Base-by-base conservation (phyloP, 352 stramenopile genomes). In the Globisporangium viniferum region DNA sequence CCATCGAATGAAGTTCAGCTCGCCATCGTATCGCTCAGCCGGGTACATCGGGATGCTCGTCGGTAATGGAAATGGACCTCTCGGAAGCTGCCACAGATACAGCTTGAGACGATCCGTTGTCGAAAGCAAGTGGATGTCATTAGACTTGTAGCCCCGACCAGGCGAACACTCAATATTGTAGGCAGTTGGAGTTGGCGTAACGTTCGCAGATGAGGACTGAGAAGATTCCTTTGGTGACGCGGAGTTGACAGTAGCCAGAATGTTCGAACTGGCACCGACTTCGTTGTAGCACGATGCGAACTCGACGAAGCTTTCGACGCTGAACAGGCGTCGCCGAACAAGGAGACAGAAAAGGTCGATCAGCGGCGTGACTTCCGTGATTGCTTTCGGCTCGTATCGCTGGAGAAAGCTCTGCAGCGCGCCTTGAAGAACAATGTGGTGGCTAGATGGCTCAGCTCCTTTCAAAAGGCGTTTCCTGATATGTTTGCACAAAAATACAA, bases 151-250 rank as follows among this genome's bases (percentile, higher is more conserved):
- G 35, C 88, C 88, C 48, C 85, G 84, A n/a, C 85, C 85, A 29
- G 87, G 87, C 0, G 77, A 88, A 41, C 84, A 96, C 66, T 96
- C 88, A 54, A 96, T 94, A 49, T 96, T 93, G 75, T 93, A 96
- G 4, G 83, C 86, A 9, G 84, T 93, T 44, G 84, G 83, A 35
- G 93, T 83, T 33, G 64, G 64, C 1, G 35, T 20, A 6, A 94
- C 73, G 3, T 70, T 81, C 6, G 80, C 77, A 36, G 58, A 61
- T 8, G 65, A 67, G 61, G 69, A 49, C 64, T 56, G 35, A 51
- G n/a, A 55, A 12, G 75, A 76, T 41, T 87, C 74, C 51, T 63
- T 81, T 9, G 67, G 62, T 36, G 68, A 75, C 27, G 69, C 14
- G 20, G 33, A 35, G 48, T 64, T 70, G 29, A 70, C 49, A 5